Evolutionary conservation across 2,329 filamentous ascomycete genomes (phyloP).

Genomic region (Herpotrichia juniperi): DNA sequence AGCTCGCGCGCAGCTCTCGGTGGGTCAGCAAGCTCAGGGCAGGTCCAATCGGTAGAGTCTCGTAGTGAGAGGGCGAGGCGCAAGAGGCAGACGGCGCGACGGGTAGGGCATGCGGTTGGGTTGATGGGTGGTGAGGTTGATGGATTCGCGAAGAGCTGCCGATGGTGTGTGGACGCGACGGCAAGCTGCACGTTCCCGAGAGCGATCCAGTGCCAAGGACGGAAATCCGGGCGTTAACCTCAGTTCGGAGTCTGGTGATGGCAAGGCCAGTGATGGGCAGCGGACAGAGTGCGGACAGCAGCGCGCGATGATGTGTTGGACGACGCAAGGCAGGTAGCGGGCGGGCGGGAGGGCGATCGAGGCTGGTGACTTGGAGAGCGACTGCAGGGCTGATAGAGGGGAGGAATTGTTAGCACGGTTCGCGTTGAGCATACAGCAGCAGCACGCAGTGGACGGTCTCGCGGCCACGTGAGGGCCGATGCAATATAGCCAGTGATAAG

Average conservation of each 20-base stretch:
- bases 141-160: conserved; percentile 9
- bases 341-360: conserved; percentile 6
- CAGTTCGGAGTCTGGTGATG: conserved; percentile 10
- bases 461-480: conserved; percentile 9
- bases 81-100: conserved; percentile 26
- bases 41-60: conserved; percentile 28
- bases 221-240: conserved; percentile 17
- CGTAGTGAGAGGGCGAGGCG: conserved; percentile 15
- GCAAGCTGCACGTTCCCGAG: conserved; percentile 26
- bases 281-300: conserved; percentile 5
- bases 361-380: not conserved
- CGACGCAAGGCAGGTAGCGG: conserved; percentile 12
- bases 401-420: not conserved
- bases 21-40: conserved; percentile 16
- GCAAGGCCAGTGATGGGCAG: conserved; percentile 8
- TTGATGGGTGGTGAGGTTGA: conserved; percentile 12
- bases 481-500: not conserved
- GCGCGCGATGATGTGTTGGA: conserved; percentile 6
- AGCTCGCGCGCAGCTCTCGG: conserved; percentile 32
- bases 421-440: conserved; percentile 1
- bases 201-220: conserved; percentile 17
- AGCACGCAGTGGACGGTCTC: conserved; percentile 5
- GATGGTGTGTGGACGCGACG: conserved; percentile 18
- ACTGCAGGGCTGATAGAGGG: conserved; percentile 1
- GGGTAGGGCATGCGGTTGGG: conserved; percentile 28